Evolutionary conservation across 108 stramenopile genomes (phyloP).

Genomic region (Cylindrotheca fusiformis): DNA sequence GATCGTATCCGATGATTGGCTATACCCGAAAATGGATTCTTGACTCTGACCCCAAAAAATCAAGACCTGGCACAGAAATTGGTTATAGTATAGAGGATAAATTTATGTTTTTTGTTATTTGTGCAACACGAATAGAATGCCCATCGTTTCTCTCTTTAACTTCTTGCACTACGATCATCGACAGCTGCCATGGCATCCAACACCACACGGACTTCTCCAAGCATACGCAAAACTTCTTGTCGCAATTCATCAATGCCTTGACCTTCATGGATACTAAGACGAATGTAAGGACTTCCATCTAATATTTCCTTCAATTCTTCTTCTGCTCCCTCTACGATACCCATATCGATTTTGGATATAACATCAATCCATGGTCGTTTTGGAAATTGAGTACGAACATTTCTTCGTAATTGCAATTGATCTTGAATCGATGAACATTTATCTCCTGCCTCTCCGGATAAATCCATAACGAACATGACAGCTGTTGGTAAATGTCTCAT

Average conservation of each 20-base stretch:
- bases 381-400: slow-evolving; percentile 79
- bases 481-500: slow-evolving; percentile 95
- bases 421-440: slow-evolving; percentile 79
- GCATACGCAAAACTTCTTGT: slow-evolving; percentile 77
- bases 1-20: slow-evolving; percentile 78
- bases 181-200: slow-evolving; percentile 82
- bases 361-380: slow-evolving; percentile 96
- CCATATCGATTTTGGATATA: slow-evolving; percentile 89
- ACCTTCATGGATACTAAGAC: slow-evolving; percentile 72
- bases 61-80: slow-evolving; percentile 61
- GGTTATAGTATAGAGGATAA: slow-evolving; percentile 51
- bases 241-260: slow-evolving; percentile 74
- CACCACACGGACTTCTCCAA: slow-evolving; percentile 85
- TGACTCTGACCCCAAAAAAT: slow-evolving; percentile 81
- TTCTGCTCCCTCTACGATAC: slow-evolving; percentile 62
- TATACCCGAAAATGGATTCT: slow-evolving; percentile 76
- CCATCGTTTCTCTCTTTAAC: background rate
- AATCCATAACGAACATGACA: slow-evolving; percentile 97
- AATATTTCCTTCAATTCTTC: slow-evolving; percentile 71
- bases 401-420: slow-evolving; percentile 84
- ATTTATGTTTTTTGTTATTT: background rate
- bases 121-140: background rate
- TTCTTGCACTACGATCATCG: slow-evolving; percentile 46
- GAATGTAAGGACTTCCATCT: slow-evolving; percentile 59
- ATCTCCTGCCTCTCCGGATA: slow-evolving; percentile 87